Base-by-base conservation (phyloP, 495 filamentous ascomycete species). In the Penicillium taxi region DNA sequence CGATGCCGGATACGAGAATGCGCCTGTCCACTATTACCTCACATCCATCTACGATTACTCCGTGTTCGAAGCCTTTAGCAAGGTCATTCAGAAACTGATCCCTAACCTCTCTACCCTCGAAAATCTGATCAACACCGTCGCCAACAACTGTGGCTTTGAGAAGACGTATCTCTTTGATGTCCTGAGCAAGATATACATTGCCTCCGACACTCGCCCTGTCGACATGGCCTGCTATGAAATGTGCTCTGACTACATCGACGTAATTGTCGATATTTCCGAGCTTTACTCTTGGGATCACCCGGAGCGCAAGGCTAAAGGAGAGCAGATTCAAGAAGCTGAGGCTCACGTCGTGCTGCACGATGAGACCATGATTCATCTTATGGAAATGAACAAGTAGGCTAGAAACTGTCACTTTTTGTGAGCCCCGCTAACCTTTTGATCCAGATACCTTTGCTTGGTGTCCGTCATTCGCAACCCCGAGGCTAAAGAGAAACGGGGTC, bases 121-220 rank as follows among this genome's bases (percentile, higher is more conserved):
- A 61, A 81, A 85, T 25, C 69, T 98, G 57, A 77, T 96, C 44
- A 91, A 93, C 53, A 86, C 84, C 36, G 73, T 96, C 23, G 86
- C 78, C 61, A 82, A 79, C 17, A 89, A 84, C 19, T 96, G 87
- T 53, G 80, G 82, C 5, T 94, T 98, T 49, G 88, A 96, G 54
- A 98, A 98, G 66, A 90, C 87, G 0, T 98, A 96, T 56, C 72
- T 98, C 9, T 96, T 96, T 49, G 91, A 98, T 55, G 86, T 95
- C 9, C 69, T 91, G 35, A 94, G 84, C 62, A 98, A 98, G 66
- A 94, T 98, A 39, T 98, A 96, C 59, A 93, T 98, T 39, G 91
- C 93, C 4, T 94, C 87, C 7, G 91, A 98, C 55, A 87, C 83
- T 9, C 82, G 81, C 14, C 91, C 93, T 4, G 85, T 90, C 22